Conservation (phyloP, 306 rosid species). For the Leucaena leucocephala region DNA sequence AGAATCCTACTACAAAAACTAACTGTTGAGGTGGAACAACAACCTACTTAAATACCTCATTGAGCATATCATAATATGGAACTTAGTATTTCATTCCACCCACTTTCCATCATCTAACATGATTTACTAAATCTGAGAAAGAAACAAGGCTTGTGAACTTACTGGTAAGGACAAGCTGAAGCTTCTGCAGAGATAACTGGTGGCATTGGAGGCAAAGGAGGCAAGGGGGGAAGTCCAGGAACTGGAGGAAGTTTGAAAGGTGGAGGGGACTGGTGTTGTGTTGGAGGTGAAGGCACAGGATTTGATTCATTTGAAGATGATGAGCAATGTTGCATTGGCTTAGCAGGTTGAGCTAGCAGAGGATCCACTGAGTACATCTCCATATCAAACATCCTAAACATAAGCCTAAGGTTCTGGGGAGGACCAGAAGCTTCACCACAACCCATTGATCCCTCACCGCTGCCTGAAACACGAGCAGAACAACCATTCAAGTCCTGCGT, state of each 20-base stretch:
- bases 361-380: constrained; percentile 75
- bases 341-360: constrained; percentile 76
- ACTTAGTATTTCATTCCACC: no score
- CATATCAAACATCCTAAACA: constrained; percentile 77
- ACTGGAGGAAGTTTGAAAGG: constrained; percentile 52
- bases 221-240: constrained; percentile 41
- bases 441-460: constrained; percentile 51
- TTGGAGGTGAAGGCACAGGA: constrained; percentile 43
- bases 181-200: constrained; percentile 62
- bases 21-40: no score
- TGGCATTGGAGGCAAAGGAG: constrained; percentile 45
- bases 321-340: constrained; percentile 76
- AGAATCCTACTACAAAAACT: no score
- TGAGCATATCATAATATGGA: no score
- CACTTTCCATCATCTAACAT: not conserved
- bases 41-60: no score
- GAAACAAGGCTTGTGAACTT: constrained; percentile 40
- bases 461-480: constrained; percentile 56
- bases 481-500: constrained; percentile 73
- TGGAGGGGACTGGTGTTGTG: constrained; percentile 44
- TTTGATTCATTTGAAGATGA: constrained; percentile 39
- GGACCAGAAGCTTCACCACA: constrained; percentile 69
- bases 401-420: constrained; percentile 63
- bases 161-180: constrained; percentile 76
- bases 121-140: not conserved